Conservation (phyloP, 257 asterid genomes). For the Solanum piurae region DNA sequence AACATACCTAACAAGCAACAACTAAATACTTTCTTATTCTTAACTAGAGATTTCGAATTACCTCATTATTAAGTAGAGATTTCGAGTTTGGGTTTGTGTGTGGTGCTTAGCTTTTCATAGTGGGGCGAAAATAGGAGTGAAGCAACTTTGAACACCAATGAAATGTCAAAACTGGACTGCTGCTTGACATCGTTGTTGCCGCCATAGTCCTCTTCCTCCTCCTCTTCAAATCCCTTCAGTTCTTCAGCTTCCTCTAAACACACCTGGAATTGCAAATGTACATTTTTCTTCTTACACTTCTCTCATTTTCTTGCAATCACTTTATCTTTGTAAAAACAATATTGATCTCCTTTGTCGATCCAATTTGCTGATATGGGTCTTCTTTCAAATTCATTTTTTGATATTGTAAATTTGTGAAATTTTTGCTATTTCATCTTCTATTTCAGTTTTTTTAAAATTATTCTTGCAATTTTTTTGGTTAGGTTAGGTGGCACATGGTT, state of each 20-base stretch:
- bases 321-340: not conserved
- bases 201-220: not conserved
- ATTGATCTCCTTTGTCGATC: not conserved
- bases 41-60: too few species aligned
- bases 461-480: not conserved
- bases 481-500: not conserved
- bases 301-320: not conserved
- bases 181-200: not conserved
- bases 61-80: too few species aligned
- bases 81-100: too few species aligned
- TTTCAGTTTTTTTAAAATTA: not conserved
- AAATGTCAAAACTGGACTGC: not conserved
- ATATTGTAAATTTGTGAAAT: not conserved
- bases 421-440: not conserved
- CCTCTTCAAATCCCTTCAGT: not conserved
- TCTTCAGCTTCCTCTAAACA: not conserved
- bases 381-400: not conserved
- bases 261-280: not conserved
- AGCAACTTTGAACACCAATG: not conserved
- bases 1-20: too few species aligned
- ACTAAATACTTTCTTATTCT: too few species aligned
- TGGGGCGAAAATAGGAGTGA: not conserved
- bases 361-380: not conserved
- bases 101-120: too few species aligned
- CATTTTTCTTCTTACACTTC: not conserved